Conservation (phyloP, 2,329 filamentous ascomycete species). For the Ophiostoma fasciatum region DNA sequence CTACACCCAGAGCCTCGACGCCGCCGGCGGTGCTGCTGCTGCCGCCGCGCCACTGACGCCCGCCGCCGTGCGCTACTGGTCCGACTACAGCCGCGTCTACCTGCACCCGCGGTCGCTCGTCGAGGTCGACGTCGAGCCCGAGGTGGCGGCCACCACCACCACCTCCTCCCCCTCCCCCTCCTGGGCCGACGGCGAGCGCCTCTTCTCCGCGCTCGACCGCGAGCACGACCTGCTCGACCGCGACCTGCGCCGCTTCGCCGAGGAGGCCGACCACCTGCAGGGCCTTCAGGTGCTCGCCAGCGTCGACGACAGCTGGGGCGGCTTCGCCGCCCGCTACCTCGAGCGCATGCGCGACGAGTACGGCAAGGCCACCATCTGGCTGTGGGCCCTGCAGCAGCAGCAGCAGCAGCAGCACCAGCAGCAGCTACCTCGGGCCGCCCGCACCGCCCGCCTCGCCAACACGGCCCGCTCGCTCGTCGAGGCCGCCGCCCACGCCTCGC, state of each 20-base stretch:
- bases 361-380: slow-evolving; percentile 73
- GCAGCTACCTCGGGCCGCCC: no score
- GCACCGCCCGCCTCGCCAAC: slow-evolving; percentile 54
- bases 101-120: slow-evolving; percentile 81
- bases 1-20: slow-evolving; percentile 69
- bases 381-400: slow-evolving; percentile 65
- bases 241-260: slow-evolving; percentile 76
- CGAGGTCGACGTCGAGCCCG: slow-evolving; percentile 37
- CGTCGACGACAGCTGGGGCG: slow-evolving; percentile 68
- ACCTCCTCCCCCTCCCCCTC: slow-evolving; percentile 13
- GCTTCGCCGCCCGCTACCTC: slow-evolving; percentile 57
- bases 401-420: no score
- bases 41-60: slow-evolving; percentile 46
- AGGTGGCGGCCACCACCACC: neutral
- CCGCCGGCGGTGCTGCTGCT: slow-evolving; percentile 46
- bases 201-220: slow-evolving; percentile 58
- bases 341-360: slow-evolving; percentile 79
- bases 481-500: slow-evolving; percentile 55
- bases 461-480: slow-evolving; percentile 56
- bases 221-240: slow-evolving; percentile 80
- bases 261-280: slow-evolving; percentile 88
- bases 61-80: slow-evolving; percentile 82
- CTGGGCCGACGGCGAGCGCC: slow-evolving; percentile 56
- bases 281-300: slow-evolving; percentile 65
- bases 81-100: slow-evolving; percentile 84